Evolutionary conservation across 2,329 filamentous ascomycete species (phyloP), one percentile per base, ranked within the genome.

Genomic region (Mariannaea sp.): DNA sequence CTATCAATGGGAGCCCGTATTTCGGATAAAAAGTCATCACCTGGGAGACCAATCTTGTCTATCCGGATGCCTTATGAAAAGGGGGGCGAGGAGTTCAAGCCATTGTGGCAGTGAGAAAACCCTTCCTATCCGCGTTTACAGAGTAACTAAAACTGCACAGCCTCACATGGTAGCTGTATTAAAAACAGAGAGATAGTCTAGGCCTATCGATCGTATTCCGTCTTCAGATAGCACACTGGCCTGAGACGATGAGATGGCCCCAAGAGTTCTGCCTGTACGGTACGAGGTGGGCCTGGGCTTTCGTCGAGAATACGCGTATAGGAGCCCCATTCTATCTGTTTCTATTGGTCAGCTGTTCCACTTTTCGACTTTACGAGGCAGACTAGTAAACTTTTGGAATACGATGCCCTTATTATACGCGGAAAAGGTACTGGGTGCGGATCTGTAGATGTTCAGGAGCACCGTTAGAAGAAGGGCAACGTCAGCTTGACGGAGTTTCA

Each of bases 71-170:
- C n/a, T n/a, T n/a, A n/a, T n/a, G n/a, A n/a, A n/a, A n/a, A n/a
- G n/a, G n/a, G n/a, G n/a, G n/a, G n/a, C n/a, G 50, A 4, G 63
- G 14, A 7, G 57, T 60, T 1, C 55, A 56, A 2, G 60, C 32
- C 0, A 60, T 45, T 7, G 12, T 7, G 3, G 62, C 59, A 0
- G 36, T 58, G 26, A 29, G 26, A 7, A 29, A 24, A 22, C 26
- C 16, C 45, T 35, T 26, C 10, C 9, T 20, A 40, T 20, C 9
- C 44, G 44, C 50, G 44, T 43, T 30, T 49, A 17, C 5, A 27
- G 22, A 13, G 19, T 5, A 20, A 20, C 1, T 7, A 7, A 14
- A n/a, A 19, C 4, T n/a, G 22, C 32, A n/a, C 13, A 12, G 14
- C 14, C 7, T 36, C 33, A n/a, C n/a, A n/a, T n/a, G n/a, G n/a